Conservation (phyloP, 2,329 filamentous ascomycete genomes). For the Fusarium brevicatenulatum region DNA sequence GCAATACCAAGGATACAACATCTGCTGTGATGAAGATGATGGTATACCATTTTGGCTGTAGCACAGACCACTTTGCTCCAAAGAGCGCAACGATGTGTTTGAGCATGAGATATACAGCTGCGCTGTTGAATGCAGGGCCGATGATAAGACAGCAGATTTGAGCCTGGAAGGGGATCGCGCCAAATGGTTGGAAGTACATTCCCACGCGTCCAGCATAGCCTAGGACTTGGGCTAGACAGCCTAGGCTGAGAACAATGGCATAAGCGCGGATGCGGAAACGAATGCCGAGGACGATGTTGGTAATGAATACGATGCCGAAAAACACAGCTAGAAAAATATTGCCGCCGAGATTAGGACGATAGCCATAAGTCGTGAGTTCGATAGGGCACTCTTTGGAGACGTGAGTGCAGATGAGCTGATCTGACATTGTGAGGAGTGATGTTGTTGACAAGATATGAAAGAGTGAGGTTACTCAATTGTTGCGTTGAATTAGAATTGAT, state of each 20-base stretch:
- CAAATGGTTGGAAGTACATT: constrained; percentile 15
- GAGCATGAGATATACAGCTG: constrained; percentile 15
- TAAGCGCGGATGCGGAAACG: constrained; percentile 7
- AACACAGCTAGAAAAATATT: not conserved
- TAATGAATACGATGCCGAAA: not conserved
- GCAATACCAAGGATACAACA: not conserved
- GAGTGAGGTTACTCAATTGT: too few relatives aligned
- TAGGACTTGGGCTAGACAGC: not conserved
- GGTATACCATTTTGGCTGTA: constrained; percentile 14
- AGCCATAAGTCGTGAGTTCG: not conserved
- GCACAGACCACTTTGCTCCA: constrained; percentile 1
- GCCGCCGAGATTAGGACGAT: not conserved
- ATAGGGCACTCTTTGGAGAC: constrained; percentile 4
- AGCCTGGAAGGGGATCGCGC: not conserved
- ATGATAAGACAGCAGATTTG: constrained; percentile 17
- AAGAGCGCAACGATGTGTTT: constrained; percentile 11
- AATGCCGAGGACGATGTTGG: constrained; percentile 1
- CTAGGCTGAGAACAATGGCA: not conserved
- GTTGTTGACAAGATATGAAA: not conserved
- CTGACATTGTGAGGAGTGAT: not conserved
- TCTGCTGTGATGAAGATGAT: constrained; percentile 14
- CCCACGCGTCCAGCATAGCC: not conserved
- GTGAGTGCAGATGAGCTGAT: not conserved
- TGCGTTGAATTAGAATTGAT: not conserved
- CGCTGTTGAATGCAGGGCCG: constrained; percentile 16